Base-by-base conservation (phyloP, 352 stramenopile species). In the Phytophthora ramorum region DNA sequence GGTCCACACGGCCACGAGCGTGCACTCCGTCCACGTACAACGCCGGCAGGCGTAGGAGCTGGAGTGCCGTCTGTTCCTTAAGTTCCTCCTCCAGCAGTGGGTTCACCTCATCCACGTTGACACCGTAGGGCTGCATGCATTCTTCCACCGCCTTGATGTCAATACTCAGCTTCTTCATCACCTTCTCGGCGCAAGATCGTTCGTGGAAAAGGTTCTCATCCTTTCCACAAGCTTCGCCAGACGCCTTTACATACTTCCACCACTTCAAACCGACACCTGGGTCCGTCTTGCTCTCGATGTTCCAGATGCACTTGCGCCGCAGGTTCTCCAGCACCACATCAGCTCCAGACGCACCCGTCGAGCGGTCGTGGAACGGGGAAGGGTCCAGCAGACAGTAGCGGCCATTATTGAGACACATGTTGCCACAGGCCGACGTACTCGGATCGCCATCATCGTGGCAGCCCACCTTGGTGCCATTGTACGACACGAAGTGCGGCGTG, bases 331-430 rank as follows among this genome's bases (percentile, higher is more conserved):
- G 78, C 12, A 98, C 95, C 13, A 99, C 95, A 79, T 99, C 97
- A 8, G 94, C 92, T 43, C 97, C 96, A 13, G 90, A 98, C 9
- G 98, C 90, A 38, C 97, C 97, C 10, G 73, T 71, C 30, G 97
- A 87, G 34, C 94, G 85, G 65, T 99, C 90, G 67, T 98, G 95
- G 77, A 98, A 98, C 34, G 97, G 97, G 17, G 87, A 96, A 19
- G 87, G 87, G 55, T 99, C 97, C 37, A 97, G 84, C 24, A 98
- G 83, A 77, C 97, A 99, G 77, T 99, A 99, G 48, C 96, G 88
- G 13, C 97, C 97, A 63, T 96, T 92, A 82, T 99, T 99, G 19
- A 98, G 94, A 73, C 97, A 99, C 69, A 99, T 93, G 72, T 98
- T 98, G 61, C 92, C 96, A 73, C 97, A 99, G 28, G 89, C 82